Base-by-base conservation (phyloP, 371 early-diverging fungal species). In the Apophysomyces sp. region DNA sequence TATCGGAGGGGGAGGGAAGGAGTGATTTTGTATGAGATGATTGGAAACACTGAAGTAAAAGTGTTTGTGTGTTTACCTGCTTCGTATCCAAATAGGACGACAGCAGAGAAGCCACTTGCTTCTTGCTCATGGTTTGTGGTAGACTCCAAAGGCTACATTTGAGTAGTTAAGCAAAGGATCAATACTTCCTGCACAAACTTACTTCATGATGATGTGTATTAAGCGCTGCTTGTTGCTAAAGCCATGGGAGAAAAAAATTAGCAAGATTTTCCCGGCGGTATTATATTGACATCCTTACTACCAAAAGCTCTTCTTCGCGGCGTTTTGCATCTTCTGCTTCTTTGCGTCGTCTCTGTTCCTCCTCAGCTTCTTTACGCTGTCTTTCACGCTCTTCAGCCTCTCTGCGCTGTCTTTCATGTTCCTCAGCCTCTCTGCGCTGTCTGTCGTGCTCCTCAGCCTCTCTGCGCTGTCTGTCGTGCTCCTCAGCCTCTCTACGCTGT, bases 1-100 rank as follows among this genome's bases (percentile, higher is more conserved):
- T 72, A 61, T 21, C 36, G 53, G 24, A 36, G 18, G 18, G n/a
- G n/a, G n/a, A n/a, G n/a, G n/a, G n/a, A n/a, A n/a, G n/a, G n/a
- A n/a, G n/a, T n/a, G n/a, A n/a, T n/a, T n/a, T n/a, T n/a, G n/a
- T 57, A 44, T 13, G 2, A 31, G 52, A 37, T 57, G 39, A 63
- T 18, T 37, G 26, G 18, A 18, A 16, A n/a, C 16, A 55, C 13
- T n/a, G 24, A 55, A 51, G 13, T 40, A 56, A 18, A 18, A 29
- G 30, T 18, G 7, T 12, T 21, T 11, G 4, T 34, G 12, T 34
- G 27, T 51, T 57, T 72, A 82, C 84, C 78, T 6, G 92, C 87
- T 31, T 87, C 87, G 62, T 94, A 94, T 40, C 77, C 81, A 69
- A 90, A 92, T 26, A 93, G 55, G 11, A 88, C 94, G 24, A 85